Evolutionary conservation across 1,284 basidiomycete genomes (phyloP).

Genomic region (Peniophora sp.): DNA sequence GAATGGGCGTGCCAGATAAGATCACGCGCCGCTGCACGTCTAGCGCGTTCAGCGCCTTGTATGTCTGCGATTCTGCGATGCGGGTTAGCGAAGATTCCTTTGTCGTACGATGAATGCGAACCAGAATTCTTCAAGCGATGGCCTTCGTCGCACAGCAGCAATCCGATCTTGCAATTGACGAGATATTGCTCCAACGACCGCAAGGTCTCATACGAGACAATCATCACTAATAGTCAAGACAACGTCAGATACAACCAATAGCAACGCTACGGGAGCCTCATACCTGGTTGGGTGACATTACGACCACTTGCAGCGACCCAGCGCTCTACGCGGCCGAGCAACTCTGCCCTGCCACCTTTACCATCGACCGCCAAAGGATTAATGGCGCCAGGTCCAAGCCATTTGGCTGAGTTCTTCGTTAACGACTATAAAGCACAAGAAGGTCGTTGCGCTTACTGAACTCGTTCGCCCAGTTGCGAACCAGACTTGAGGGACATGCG

Average conservation of each 20-base stretch:
- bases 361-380: conserved; percentile 83
- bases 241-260: neutral
- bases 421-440: neutral
- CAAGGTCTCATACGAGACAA: conserved; percentile 97
- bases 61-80: conserved; percentile 75
- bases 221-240: conserved; percentile 67
- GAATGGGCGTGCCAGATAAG: conserved; percentile 93
- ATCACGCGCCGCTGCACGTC: conserved; percentile 95
- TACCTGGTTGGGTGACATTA: conserved; percentile 85
- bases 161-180: conserved; percentile 76
- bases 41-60: conserved; percentile 78
- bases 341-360: conserved; percentile 78
- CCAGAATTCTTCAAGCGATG: conserved; percentile 97
- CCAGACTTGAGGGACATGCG: conserved; percentile 93
- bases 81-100: conserved; percentile 3
- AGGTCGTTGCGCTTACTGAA: conserved; percentile 51
- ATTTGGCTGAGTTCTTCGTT: conserved; percentile 63
- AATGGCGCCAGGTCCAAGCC: conserved; percentile 83
- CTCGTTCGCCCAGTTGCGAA: conserved; percentile 99
- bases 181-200: conserved; percentile 76
- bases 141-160: conserved; percentile 94
- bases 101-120: conserved; percentile 23
- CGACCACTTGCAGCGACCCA: conserved; percentile 86
- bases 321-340: conserved; percentile 71
- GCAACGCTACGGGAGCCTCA: conserved; percentile 11